These are phyloP conservation scores for Aspergillus conjunctus DNA, from an alignment of 495 filamentous ascomycete genomes.

Conservation along the genomic window DNA sequence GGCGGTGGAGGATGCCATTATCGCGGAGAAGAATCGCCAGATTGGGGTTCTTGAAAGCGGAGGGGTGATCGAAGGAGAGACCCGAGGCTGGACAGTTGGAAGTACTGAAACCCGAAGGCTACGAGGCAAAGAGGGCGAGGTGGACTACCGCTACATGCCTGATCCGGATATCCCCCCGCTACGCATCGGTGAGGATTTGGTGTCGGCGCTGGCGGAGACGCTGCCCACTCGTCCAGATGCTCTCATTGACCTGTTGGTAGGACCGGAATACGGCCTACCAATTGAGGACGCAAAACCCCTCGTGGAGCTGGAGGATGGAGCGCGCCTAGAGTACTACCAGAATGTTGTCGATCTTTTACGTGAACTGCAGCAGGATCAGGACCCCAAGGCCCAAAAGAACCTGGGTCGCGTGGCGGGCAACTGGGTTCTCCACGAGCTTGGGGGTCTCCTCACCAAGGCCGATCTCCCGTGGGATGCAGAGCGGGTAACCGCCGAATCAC, in stretches of 20 bases:
- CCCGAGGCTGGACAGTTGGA: slow-evolving; percentile 85
- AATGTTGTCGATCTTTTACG: slow-evolving; percentile 63
- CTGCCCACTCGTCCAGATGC: slow-evolving; percentile 73
- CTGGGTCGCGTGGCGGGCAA: slow-evolving; percentile 54
- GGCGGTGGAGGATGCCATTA: slow-evolving; percentile 89
- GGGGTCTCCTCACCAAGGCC: slow-evolving; percentile 65
- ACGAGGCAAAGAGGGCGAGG: slow-evolving; percentile 92
- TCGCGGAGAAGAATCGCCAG: slow-evolving; percentile 86
- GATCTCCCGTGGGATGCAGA: slow-evolving; percentile 55
- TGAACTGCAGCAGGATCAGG: slow-evolving; percentile 38
- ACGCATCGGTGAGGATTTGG: slow-evolving; percentile 68
- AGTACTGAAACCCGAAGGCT: slow-evolving; percentile 74
- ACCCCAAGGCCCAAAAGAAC: slow-evolving; percentile 27
- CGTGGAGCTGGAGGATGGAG: slow-evolving; percentile 74
- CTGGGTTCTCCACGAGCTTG: slow-evolving; percentile 88
- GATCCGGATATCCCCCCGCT: slow-evolving; percentile 89
- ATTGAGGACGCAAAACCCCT: slow-evolving; percentile 88
- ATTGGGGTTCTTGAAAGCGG: slow-evolving; percentile 78
- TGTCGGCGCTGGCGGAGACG: slow-evolving; percentile 58
- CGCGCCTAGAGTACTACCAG: slow-evolving; percentile 80
- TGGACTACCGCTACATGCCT: slow-evolving; percentile 98
- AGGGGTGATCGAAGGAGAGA: slow-evolving; percentile 81
- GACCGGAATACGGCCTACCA: slow-evolving; percentile 60
- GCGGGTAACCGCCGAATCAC: slow-evolving; percentile 57
- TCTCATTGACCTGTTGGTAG: slow-evolving; percentile 59